These are phyloP conservation scores for Alternaria sp. DNA, from an alignment of 2,329 filamentous ascomycete species.

Conservation along the genomic window DNA sequence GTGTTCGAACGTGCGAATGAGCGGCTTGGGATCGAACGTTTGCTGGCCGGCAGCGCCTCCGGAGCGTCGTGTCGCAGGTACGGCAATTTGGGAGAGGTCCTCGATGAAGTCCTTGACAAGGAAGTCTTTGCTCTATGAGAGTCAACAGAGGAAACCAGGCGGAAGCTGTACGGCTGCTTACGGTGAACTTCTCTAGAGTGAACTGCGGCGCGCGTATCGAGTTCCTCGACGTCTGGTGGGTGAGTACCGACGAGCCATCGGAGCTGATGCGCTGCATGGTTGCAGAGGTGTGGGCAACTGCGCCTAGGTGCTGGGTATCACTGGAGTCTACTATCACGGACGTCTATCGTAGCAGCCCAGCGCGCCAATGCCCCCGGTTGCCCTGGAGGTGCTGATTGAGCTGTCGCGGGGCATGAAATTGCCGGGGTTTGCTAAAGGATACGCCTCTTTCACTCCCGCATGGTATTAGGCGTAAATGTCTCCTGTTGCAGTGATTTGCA, in stretches of 20 bases:
- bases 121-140: slow-evolving; percentile 69
- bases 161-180: slow-evolving; percentile 20
- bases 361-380: slow-evolving; percentile 14
- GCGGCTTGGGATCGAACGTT: slow-evolving; percentile 89
- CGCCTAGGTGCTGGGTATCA: not conserved
- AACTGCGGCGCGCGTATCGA: slow-evolving; percentile 68
- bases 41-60: slow-evolving; percentile 55
- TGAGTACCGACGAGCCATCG: slow-evolving; percentile 53
- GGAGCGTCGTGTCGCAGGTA: slow-evolving; percentile 81
- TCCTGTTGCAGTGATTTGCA: not conserved
- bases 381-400: slow-evolving; percentile 17
- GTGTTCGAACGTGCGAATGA: slow-evolving; percentile 92
- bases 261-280: slow-evolving; percentile 45
- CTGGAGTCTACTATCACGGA: slow-evolving; percentile 6
- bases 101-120: slow-evolving; percentile 99
- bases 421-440: not conserved
- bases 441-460: not conserved
- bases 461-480: not conserved
- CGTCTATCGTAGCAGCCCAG: slow-evolving; percentile 18
- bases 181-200: slow-evolving; percentile 75
- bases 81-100: slow-evolving; percentile 82
- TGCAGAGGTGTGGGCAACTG: not conserved
- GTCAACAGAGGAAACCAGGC: slow-evolving; percentile 13
- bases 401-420: slow-evolving; percentile 19
- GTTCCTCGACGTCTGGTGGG: slow-evolving; percentile 47